Evolutionary conservation across 2,329 filamentous ascomycete species (phyloP).

Genomic region (Xylaria sp.): DNA sequence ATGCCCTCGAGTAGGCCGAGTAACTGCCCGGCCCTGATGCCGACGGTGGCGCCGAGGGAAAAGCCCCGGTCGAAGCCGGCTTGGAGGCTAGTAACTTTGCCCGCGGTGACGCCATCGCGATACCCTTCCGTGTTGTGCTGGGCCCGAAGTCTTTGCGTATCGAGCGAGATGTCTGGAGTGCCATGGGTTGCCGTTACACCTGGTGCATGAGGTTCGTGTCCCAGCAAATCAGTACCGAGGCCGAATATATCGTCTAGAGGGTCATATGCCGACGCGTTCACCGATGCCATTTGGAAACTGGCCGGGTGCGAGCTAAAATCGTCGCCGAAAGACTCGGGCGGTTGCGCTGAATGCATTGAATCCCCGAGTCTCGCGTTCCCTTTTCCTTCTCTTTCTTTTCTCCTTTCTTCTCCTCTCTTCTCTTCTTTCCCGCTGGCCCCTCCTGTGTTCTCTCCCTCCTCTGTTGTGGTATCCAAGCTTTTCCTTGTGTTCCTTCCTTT

Average conservation of each 20-base stretch:
- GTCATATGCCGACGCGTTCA: slow-evolving; percentile 19
- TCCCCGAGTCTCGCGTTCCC: neutral
- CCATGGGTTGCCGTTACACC: neutral
- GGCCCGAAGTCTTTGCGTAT: slow-evolving; percentile 78
- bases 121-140: slow-evolving; percentile 89
- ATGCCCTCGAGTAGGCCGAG: slow-evolving; percentile 83
- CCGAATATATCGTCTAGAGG: slow-evolving; percentile 32
- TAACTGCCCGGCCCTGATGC: slow-evolving; percentile 77
- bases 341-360: slow-evolving; percentile 33
- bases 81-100: slow-evolving; percentile 83
- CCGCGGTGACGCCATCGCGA: slow-evolving; percentile 82
- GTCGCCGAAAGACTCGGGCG: slow-evolving; percentile 30
- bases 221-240: slow-evolving; percentile 4
- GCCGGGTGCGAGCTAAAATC: slow-evolving; percentile 19
- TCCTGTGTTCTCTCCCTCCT: neutral
- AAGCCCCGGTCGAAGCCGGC: slow-evolving; percentile 93
- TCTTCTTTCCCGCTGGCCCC: neutral
- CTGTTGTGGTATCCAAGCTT: neutral
- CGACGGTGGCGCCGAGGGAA: slow-evolving; percentile 82
- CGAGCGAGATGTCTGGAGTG: slow-evolving; percentile 60
- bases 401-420: neutral
- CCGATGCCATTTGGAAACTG: slow-evolving; percentile 15
- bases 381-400: neutral
- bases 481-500: no score
- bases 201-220: neutral